These are phyloP conservation scores for Coleophoma cylindrospora DNA, from an alignment of 2,329 filamentous ascomycete genomes.

Conservation along the genomic window DNA sequence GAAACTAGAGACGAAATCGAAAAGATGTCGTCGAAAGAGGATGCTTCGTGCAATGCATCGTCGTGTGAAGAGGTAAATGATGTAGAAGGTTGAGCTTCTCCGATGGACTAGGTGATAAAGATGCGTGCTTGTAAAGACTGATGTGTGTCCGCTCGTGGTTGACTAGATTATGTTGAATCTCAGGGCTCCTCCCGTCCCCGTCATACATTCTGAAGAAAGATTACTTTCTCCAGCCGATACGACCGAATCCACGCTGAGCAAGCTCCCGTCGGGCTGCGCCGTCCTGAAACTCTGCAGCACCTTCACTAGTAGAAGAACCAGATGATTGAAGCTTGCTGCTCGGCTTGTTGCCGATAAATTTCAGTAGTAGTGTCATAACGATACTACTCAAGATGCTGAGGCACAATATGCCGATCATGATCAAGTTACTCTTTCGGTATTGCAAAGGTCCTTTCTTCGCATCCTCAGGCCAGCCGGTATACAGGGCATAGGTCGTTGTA, in stretches of 20 bases:
- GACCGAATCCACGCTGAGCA: constrained; percentile 52
- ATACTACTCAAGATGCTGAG: constrained; percentile 70
- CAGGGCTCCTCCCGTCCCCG: no score
- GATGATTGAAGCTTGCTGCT: constrained; percentile 38
- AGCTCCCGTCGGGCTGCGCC: constrained; percentile 55
- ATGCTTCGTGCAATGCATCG: constrained; percentile 11
- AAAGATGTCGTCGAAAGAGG: constrained; percentile 28
- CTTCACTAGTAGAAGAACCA: constrained; percentile 31
- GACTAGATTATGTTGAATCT: constrained; percentile 15
- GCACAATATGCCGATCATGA: constrained; percentile 82
- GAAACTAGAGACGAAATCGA: not conserved
- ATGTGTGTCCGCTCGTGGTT: no score
- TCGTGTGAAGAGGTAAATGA: constrained; percentile 7
- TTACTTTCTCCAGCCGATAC: constrained; percentile 25
- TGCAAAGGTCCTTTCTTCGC: constrained; percentile 60
- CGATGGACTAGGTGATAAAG: not conserved
- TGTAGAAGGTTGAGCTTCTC: constrained; percentile 16
- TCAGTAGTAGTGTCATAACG: constrained; percentile 63
- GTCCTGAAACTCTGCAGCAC: constrained; percentile 44
- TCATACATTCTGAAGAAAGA: not conserved
- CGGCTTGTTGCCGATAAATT: constrained; percentile 47
- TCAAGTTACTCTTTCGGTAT: constrained; percentile 78
- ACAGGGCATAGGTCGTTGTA: constrained; percentile 82
- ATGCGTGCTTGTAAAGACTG: no score
- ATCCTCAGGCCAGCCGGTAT: constrained; percentile 81